Evolutionary conservation across 2,329 filamentous ascomycete genomes (phyloP).

Genomic region (Penicillium hesseltinei): DNA sequence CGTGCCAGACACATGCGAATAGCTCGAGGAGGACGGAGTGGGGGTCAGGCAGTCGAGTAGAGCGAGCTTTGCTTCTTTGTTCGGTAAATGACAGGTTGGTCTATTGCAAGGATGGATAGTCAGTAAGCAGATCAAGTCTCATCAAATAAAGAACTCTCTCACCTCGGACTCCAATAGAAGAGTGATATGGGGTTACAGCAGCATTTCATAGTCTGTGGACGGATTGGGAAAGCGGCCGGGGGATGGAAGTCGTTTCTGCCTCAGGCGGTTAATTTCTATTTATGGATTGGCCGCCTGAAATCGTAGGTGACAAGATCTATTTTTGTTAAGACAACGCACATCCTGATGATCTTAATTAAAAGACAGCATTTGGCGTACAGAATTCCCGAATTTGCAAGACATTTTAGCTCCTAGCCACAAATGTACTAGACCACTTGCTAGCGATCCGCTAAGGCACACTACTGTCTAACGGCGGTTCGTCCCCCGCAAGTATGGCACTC

Average conservation of each 20-base stretch:
- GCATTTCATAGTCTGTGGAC: conserved; percentile 21
- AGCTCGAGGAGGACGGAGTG: conserved; percentile 13
- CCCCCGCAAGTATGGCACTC: not conserved
- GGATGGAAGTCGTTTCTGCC: conserved; percentile 9
- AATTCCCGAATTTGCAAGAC: not conserved
- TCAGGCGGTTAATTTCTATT: conserved; percentile 11
- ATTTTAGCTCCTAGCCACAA: not conserved
- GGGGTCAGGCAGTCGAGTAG: conserved; percentile 8
- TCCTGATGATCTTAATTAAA: not conserved
- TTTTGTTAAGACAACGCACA: conserved; percentile 9
- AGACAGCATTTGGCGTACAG: not conserved
- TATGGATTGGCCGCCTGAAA: not conserved
- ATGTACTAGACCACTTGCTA: not conserved
- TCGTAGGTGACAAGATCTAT: not conserved
- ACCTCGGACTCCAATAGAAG: conserved; percentile 1
- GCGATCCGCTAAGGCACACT: conserved; percentile 3
- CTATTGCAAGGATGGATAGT: not conserved
- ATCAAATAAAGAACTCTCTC: conserved; percentile 1
- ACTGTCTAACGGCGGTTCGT: not conserved
- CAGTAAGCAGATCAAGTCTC: conserved; percentile 1
- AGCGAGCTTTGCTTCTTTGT: conserved; percentile 11
- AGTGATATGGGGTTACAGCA: conserved; percentile 5
- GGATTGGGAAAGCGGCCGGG: conserved; percentile 24
- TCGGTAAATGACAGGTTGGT: not conserved
- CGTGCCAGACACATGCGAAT: conserved; percentile 18